Evolutionary conservation across 202 grass and related monocot species (phyloP).

Genomic region (Hordeum pubiflorum): DNA sequence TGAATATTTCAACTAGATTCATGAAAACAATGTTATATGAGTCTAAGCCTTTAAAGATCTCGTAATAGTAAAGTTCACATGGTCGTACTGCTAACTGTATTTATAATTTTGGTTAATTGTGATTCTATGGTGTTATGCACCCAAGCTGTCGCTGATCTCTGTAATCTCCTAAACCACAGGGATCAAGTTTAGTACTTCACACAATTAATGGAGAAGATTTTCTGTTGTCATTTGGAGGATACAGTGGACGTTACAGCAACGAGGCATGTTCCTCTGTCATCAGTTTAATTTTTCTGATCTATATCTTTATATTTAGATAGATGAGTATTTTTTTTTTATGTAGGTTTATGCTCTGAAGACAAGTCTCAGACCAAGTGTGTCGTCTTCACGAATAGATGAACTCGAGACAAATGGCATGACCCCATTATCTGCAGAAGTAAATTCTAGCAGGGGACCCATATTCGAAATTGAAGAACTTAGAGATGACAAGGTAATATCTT

Average conservation of each 20-base stretch:
- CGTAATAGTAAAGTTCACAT: constrained; percentile 10
- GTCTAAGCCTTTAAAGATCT: neutral
- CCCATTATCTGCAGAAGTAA: constrained; percentile 15
- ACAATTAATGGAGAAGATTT: constrained; percentile 48
- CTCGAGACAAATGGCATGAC: constrained; percentile 17
- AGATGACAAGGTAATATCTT: constrained; percentile 48
- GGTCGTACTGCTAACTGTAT: neutral
- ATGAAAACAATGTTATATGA: neutral
- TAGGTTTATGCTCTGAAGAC: constrained; percentile 68
- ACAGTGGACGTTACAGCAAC: constrained; percentile 71
- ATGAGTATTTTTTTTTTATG: constrained; percentile 6
- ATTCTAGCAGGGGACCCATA: constrained; percentile 47
- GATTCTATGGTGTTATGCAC: constrained; percentile 14
- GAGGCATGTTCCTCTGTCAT: constrained; percentile 29
- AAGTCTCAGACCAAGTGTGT: constrained; percentile 29
- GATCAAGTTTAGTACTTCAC: constrained; percentile 50
- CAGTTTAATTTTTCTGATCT: neutral
- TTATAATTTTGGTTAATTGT: neutral
- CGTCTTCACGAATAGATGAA: constrained; percentile 23
- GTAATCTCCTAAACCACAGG: constrained; percentile 35
- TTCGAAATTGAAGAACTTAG: constrained; percentile 58
- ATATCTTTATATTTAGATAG: constrained; percentile 21
- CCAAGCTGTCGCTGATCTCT: constrained; percentile 25
- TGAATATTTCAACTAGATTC: neutral
- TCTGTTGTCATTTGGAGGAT: constrained; percentile 82